Conservation (phyloP, 371 early-diverging fungal genomes). For the Entomophthora muscae region DNA sequence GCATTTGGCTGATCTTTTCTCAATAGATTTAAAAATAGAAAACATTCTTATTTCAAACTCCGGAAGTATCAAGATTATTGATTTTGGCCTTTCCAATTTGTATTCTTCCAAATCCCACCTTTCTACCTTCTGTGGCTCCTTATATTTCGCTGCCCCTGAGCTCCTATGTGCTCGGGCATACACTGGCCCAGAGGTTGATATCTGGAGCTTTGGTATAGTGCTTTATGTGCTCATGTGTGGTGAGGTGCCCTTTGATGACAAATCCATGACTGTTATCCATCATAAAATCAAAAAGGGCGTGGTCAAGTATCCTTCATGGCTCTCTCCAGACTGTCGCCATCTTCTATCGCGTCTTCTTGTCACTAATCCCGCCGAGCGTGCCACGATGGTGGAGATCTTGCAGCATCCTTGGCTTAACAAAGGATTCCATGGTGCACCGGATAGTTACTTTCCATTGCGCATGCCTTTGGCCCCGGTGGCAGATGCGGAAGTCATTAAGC, state of each 20-base stretch:
- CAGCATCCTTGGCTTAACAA: slow-evolving; percentile 79
- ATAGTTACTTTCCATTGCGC: slow-evolving; percentile 47
- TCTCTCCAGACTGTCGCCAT: slow-evolving; percentile 52
- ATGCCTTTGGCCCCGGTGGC: slow-evolving; percentile 33
- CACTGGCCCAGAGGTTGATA: slow-evolving; percentile 87
- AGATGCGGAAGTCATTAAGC: slow-evolving; percentile 51
- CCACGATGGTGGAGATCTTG: slow-evolving; percentile 52
- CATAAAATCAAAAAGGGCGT: slow-evolving; percentile 77
- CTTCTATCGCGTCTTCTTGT: slow-evolving; percentile 64
- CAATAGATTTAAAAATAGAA: slow-evolving; percentile 81
- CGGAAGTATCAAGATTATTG: slow-evolving; percentile 76
- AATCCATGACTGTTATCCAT: slow-evolving; percentile 68
- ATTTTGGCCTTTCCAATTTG: slow-evolving; percentile 90
- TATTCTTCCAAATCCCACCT: slow-evolving; percentile 63
- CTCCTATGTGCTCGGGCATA: slow-evolving; percentile 72
- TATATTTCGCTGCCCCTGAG: slow-evolving; percentile 96
- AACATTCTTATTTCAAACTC: slow-evolving; percentile 75
- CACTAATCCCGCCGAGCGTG: slow-evolving; percentile 51
- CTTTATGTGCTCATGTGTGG: slow-evolving; percentile 88
- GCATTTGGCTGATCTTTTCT: slow-evolving; percentile 2
- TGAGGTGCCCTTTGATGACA: slow-evolving; percentile 88
- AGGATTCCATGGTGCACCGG: slow-evolving; percentile 41
- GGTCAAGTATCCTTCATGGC: slow-evolving; percentile 47
- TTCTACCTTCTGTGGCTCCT: slow-evolving; percentile 85
- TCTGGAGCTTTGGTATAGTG: slow-evolving; percentile 93